phyloP scores from a whole-genome alignment of 1,139 yeast species.

The Nadsonia commutata region DNA sequence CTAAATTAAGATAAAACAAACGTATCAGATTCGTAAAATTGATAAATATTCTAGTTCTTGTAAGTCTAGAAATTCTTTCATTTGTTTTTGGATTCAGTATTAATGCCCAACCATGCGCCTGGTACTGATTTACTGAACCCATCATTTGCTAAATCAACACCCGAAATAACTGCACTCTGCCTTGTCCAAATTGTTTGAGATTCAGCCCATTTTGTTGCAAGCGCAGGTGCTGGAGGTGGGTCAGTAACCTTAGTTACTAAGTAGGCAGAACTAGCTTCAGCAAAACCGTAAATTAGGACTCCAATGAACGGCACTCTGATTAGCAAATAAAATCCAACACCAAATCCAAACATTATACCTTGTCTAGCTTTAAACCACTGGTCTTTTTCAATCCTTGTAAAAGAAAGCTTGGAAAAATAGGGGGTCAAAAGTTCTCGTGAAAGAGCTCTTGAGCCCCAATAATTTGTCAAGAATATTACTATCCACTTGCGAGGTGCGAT shows the following conservation, averaged over 20 bases:
- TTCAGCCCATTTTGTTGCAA: slow-evolving; percentile 15
- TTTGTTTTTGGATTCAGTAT: background rate
- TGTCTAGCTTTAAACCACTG: slow-evolving; percentile 43
- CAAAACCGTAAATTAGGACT: slow-evolving; percentile 37
- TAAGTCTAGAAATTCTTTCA: no score
- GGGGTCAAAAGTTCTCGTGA: slow-evolving; percentile 36
- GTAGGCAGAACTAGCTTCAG: slow-evolving; percentile 41
- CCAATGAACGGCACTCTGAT: slow-evolving; percentile 34
- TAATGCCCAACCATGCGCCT: background rate
- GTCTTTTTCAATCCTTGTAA: slow-evolving; percentile 29
- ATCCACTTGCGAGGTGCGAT: slow-evolving; percentile 25
- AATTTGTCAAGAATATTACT: slow-evolving; percentile 28
- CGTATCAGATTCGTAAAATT: no score
- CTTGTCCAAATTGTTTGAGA: slow-evolving; percentile 18
- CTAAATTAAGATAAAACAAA: no score
- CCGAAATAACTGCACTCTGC: slow-evolving; percentile 3
- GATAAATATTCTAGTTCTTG: no score
- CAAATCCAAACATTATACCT: slow-evolving; percentile 46
- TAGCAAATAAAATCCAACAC: slow-evolving; percentile 34
- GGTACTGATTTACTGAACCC: background rate
- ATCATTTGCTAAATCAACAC: background rate
- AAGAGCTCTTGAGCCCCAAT: slow-evolving; percentile 34
- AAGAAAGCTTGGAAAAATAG: slow-evolving; percentile 36
- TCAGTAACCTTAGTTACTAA: slow-evolving; percentile 40
- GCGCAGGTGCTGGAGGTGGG: slow-evolving; percentile 29